Evolutionary conservation across 495 filamentous ascomycete species (phyloP), one percentile per base, ranked within the genome.

Genomic region (Penicillium argentinense): DNA sequence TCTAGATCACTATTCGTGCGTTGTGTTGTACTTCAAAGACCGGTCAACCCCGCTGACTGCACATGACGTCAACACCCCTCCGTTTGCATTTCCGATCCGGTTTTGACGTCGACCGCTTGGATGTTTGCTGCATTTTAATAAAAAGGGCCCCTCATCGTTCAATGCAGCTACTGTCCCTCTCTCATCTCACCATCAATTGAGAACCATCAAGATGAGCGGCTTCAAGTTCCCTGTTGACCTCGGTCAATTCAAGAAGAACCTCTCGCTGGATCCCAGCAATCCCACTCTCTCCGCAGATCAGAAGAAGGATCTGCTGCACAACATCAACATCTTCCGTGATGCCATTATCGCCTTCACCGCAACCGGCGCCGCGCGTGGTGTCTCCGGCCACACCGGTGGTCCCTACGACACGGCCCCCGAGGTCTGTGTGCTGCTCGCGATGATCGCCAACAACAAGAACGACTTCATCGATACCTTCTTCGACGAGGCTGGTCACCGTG

Each of bases 401-500:
- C 67, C 67, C 27, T 71, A 67, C 54, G 67, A 71, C 53, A 71
- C 67, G 4, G 65, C 67, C 0, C 67, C 67, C 7, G 67, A 71
- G 58, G 67, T 71, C 21, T 69, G 65, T 29, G 60, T 71, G 16
- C 51, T 71, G 23, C 61, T 71, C 7, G 67, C 57, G 1, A 56
- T 71, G 39, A 69, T 71, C 9, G 67, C 68, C 14, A 61, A 49
- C 21, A 64, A 63, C 42, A 66, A 66, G 1, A 50, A 49, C 11
- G 44, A 37, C 17, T 69, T 54, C 42, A 49, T 62, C 12, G 66
- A 71, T 38, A 64, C 65, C 1, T 29, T 71, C 9, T 71, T 66
- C 47, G 67, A 71, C 18, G 67, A 71, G 41, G 67, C 67, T 2
- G 67, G 67, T 22, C 67, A 71, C 53, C 59, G 67, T 21, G 67